Evolutionary conservation across 129 eudicot species (phyloP), one percentile per base, ranked within the genome.

Genomic region (Glebionis coronaria): DNA sequence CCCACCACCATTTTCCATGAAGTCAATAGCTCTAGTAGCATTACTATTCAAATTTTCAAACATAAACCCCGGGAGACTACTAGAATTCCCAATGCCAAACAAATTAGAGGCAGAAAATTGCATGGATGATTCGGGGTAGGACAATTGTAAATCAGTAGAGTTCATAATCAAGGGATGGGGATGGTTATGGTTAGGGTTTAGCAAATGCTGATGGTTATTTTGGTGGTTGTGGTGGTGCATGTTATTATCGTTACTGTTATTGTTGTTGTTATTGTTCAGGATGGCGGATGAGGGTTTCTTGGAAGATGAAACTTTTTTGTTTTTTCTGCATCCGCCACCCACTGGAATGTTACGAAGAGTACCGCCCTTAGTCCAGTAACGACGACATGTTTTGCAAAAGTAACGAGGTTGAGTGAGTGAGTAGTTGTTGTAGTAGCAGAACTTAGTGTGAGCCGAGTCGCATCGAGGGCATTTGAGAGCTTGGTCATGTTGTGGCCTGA

Each of bases 361-460:
- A 49, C 98, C 98, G 4, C 98, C 96, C 77, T 86, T 88, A 50
- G 98, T 93, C 98, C 98, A 93, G 25, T 93, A 93, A 25, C 98
- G 81, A 15, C 98, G 79, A 75, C 98, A 93, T 5, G 98, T 82
- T 65, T 93, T 93, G 80, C 98, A 93, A 59, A 93, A 93, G 82
- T 88, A 88, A 25, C 98, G 69, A 0, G 98, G 98, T 65, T 93
- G 98, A 2, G 98, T 75, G 63, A 93, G 87, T 65, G 96, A 88
- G 85, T 93, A 93, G 81, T 92, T 92, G 88, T 92, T 92, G 83
- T 92, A 92, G 95, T 92, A 92, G 61, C 98, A 92, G 72, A 92
- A 92, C 15, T 92, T 92, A 60, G 98, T 92, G 89, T 92, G 96
- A 0, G 91, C 72, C 9, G 98, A 92, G 15, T 93, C 98, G 40